Conservation (phyloP, 805 yeast species). For the Candida nemodendra region DNA sequence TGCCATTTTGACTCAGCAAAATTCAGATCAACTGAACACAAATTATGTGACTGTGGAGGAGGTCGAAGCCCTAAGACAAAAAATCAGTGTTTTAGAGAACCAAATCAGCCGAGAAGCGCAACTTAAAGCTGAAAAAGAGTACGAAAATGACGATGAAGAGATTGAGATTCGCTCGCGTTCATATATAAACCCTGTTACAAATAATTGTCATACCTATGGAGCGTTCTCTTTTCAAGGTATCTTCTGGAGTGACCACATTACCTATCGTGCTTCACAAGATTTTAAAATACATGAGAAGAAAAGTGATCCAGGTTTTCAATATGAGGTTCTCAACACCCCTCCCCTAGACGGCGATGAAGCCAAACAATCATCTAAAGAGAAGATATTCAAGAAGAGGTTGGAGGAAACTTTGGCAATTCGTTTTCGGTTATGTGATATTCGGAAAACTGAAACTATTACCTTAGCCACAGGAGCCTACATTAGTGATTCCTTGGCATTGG, state of each 20-base stretch:
- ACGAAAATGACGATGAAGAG: background rate
- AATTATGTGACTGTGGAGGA: background rate
- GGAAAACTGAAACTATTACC: too few relatives aligned
- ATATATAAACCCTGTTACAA: background rate
- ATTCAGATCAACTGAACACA: background rate
- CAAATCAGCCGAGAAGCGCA: too few relatives aligned
- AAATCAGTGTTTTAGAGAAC: background rate
- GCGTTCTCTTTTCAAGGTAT: constrained; percentile 11
- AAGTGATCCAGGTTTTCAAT: constrained; percentile 4
- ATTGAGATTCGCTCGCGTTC: background rate
- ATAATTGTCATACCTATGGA: constrained; percentile 3
- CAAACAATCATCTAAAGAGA: constrained; percentile 5
- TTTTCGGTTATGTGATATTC: too few relatives aligned
- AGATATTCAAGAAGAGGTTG: constrained; percentile 12
- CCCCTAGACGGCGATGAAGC: constrained; percentile 13
- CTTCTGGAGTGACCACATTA: constrained; percentile 17
- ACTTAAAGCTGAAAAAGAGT: background rate
- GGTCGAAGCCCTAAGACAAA: background rate
- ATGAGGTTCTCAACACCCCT: constrained; percentile 12
- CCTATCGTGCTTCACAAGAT: background rate
- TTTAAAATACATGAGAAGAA: constrained; percentile 5
- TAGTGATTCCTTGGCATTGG: too few relatives aligned
- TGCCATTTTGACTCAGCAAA: background rate
- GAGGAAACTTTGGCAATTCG: constrained; percentile 11
- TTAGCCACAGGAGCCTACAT: too few relatives aligned